A percentile compares a stretch with the other conserved stretches of the same genome.
phyloP scores from a whole-genome alignment of 805 yeast genomes.

The Saturnispora besseyi region DNA sequence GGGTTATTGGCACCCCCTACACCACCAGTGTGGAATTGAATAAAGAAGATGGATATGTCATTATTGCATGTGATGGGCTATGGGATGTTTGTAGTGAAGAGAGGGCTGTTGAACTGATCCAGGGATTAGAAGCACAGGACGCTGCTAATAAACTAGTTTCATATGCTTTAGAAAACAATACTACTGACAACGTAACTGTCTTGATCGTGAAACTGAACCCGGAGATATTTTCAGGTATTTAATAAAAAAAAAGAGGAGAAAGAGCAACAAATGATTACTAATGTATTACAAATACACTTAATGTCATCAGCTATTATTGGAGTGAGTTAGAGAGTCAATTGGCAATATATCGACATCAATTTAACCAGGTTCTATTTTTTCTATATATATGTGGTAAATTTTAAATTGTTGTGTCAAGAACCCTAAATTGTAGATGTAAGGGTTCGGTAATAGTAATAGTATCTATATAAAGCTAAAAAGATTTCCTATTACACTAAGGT shows the following conservation, averaged over 20 bases:
- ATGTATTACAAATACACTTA: too few relatives aligned
- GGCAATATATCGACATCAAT: too few relatives aligned
- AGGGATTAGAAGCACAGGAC: conserved; percentile 40
- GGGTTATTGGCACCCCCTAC: conserved; percentile 85
- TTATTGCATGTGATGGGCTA: conserved; percentile 91
- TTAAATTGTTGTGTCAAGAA: too few relatives aligned
- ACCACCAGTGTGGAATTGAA: conserved; percentile 79
- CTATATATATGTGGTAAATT: too few relatives aligned
- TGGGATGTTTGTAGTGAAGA: conserved; percentile 93
- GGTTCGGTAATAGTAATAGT: too few relatives aligned
- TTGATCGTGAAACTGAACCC: conserved; percentile 67
- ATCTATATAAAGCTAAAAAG: neutral
- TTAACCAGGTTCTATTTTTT: too few relatives aligned
- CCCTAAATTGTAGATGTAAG: too few relatives aligned
- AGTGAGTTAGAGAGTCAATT: too few relatives aligned
- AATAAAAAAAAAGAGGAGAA: too few relatives aligned
- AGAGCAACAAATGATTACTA: too few relatives aligned
- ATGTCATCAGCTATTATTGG: too few relatives aligned
- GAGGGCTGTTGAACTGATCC: conserved; percentile 66
- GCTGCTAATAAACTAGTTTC: conserved; percentile 64
- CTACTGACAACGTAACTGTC: conserved; percentile 88
- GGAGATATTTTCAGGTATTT: conserved; percentile 1
- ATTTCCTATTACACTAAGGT: too few relatives aligned
- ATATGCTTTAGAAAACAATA: conserved; percentile 65
- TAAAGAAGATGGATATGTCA: conserved; percentile 63